Percentiles rank a stretch among this genome's conserved stretches.
phyloP scores from a whole-genome alignment of 352 stramenopile genomes.

The Phytophthora quininea region DNA sequence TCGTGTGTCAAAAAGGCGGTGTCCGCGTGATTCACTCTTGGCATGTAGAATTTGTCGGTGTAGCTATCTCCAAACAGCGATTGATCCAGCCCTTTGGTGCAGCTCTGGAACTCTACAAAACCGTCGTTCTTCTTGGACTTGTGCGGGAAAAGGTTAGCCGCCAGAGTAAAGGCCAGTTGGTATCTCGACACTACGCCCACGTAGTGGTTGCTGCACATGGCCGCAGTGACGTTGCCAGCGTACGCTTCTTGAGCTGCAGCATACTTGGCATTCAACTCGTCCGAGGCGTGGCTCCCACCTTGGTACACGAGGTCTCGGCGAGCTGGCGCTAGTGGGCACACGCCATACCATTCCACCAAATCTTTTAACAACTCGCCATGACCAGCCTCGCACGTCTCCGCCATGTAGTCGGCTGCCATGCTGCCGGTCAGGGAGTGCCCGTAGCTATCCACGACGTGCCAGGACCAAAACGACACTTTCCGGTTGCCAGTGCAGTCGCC shows the following conservation, averaged over 20 bases:
- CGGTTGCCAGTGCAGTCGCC: not conserved
- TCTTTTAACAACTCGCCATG: constrained; percentile 11
- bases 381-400: constrained; percentile 33
- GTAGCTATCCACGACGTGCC: constrained; percentile 18
- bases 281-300: constrained; percentile 22
- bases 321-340: constrained; percentile 36
- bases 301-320: constrained; percentile 36
- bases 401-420: constrained; percentile 38
- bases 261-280: constrained; percentile 34
- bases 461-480: not conserved
- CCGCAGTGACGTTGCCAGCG: constrained; percentile 35
- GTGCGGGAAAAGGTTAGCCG: constrained; percentile 18
- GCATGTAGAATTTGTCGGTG: constrained; percentile 31
- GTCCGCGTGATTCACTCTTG: constrained; percentile 41
- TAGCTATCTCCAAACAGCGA: constrained; percentile 32
- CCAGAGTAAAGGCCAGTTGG: constrained; percentile 20
- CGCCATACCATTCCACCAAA: constrained; percentile 27
- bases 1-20: constrained; percentile 39
- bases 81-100: constrained; percentile 21
- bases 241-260: constrained; percentile 36
- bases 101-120: constrained; percentile 40
- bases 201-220: constrained; percentile 45
- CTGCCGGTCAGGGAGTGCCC: constrained; percentile 23
- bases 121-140: constrained; percentile 22
- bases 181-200: constrained; percentile 41